A percentile compares a stretch with the other conserved stretches of the same genome.
Conservation (phyloP, 2,329 filamentous ascomycete species). For the Ambrosiella beaveri region DNA sequence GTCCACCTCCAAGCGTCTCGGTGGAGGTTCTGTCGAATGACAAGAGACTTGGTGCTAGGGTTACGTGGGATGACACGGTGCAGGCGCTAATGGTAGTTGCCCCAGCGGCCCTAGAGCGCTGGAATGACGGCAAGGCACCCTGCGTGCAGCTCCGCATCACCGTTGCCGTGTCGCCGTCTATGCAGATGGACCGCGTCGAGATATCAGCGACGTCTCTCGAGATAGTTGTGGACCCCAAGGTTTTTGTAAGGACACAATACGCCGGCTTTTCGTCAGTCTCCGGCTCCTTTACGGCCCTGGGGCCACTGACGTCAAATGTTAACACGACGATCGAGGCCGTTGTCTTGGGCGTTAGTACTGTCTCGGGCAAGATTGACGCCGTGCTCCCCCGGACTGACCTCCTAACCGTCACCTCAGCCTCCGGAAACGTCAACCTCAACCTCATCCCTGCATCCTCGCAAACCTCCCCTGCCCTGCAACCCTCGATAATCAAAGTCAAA, state of each 20-base stretch:
- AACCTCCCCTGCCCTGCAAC: not conserved
- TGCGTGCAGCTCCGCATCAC: conserved; percentile 3
- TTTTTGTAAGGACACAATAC: not conserved
- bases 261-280: not conserved
- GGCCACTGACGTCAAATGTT: not conserved
- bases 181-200: not conserved
- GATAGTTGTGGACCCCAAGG: not conserved
- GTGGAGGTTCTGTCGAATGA: conserved; percentile 2
- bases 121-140: not conserved
- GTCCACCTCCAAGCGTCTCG: not conserved
- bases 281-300: not conserved
- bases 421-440: not conserved
- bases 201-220: not conserved
- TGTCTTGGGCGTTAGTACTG: not conserved
- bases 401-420: not conserved
- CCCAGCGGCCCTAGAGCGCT: not conserved
- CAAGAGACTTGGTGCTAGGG: not conserved
- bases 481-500: not conserved
- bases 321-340: not conserved
- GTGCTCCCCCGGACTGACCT: not conserved
- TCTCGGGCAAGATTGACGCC: not conserved
- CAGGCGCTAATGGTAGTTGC: not conserved
- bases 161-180: not conserved
- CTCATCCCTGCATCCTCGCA: not conserved
- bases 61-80: not conserved